phyloP scores from a whole-genome alignment of 768 basidiomycete genomes.

The Serendipita sp. region DNA sequence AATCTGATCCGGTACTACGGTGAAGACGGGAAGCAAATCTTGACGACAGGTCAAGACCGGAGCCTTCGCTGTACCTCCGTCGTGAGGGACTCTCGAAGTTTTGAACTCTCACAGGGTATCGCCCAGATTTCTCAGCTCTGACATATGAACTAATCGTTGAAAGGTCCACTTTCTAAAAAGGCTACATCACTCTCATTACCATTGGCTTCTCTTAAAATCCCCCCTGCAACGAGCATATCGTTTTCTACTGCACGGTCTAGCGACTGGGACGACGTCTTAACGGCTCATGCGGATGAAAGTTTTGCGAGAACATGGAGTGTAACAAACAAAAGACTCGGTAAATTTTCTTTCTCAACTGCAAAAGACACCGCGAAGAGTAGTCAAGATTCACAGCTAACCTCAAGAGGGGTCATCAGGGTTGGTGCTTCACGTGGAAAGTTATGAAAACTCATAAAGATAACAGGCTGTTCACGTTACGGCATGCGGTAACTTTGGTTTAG shows the following conservation, averaged over 20 bases:
- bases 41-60: slow-evolving; percentile 76
- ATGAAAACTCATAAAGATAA: neutral
- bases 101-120: slow-evolving; percentile 83
- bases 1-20: slow-evolving; percentile 90
- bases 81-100: slow-evolving; percentile 86
- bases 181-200: slow-evolving; percentile 64
- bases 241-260: slow-evolving; percentile 68
- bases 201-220: slow-evolving; percentile 66
- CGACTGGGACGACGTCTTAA: slow-evolving; percentile 96
- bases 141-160: neutral
- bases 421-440: slow-evolving; percentile 7
- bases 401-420: slow-evolving; percentile 58
- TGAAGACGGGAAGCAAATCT: slow-evolving; percentile 86
- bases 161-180: slow-evolving; percentile 72
- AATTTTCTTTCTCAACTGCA: slow-evolving; percentile 46
- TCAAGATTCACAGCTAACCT: slow-evolving; percentile 26
- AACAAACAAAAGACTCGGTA: slow-evolving; percentile 63
- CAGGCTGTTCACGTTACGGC: slow-evolving; percentile 69
- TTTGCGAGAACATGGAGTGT: slow-evolving; percentile 81
- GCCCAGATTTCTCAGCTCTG: neutral
- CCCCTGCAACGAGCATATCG: slow-evolving; percentile 59
- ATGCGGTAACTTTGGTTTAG: slow-evolving; percentile 91
- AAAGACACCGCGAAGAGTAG: slow-evolving; percentile 26
- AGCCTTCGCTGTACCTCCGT: slow-evolving; percentile 80
- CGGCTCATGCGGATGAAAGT: slow-evolving; percentile 71